A percentile compares a stretch with the other conserved stretches of the same genome.
These are phyloP conservation scores for Magnusiomyces fungicola DNA, from an alignment of 1,139 yeast species.

Conservation along the genomic window DNA sequence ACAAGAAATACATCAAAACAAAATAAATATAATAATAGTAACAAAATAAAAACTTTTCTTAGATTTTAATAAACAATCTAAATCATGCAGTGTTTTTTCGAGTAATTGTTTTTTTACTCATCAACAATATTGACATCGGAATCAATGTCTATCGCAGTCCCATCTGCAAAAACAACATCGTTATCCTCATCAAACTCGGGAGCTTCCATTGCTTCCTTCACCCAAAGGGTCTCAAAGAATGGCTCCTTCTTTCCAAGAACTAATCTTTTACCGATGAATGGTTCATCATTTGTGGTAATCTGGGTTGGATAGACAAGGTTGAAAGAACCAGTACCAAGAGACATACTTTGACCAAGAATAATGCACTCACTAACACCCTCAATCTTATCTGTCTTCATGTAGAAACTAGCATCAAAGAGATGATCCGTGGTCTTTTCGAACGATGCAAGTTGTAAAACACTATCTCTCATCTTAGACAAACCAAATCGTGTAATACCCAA, in stretches of 20 bases:
- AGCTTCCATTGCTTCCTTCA: neutral
- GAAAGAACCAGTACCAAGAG: slow-evolving; percentile 95
- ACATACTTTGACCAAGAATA: slow-evolving; percentile 95
- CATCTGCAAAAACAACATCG: neutral
- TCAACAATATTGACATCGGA: neutral
- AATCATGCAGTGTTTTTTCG: no score
- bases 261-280: slow-evolving; percentile 11
- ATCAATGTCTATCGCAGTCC: no score
- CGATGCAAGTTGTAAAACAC: slow-evolving; percentile 92
- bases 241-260: slow-evolving; percentile 14
- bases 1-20: neutral
- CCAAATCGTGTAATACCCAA: slow-evolving; percentile 98
- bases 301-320: slow-evolving; percentile 44
- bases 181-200: neutral
- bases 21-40: neutral
- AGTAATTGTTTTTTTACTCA: no score
- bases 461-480: slow-evolving; percentile 95
- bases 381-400: slow-evolving; percentile 89
- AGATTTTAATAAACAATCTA: no score
- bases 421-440: slow-evolving; percentile 99
- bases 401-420: slow-evolving; percentile 95
- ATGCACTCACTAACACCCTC: slow-evolving; percentile 99
- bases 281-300: slow-evolving; percentile 14
- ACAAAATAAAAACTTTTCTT: slow-evolving; percentile 21
- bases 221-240: slow-evolving; percentile 14